Base-by-base conservation (phyloP, 257 asterid genomes). In the Cinchona pubescens region DNA sequence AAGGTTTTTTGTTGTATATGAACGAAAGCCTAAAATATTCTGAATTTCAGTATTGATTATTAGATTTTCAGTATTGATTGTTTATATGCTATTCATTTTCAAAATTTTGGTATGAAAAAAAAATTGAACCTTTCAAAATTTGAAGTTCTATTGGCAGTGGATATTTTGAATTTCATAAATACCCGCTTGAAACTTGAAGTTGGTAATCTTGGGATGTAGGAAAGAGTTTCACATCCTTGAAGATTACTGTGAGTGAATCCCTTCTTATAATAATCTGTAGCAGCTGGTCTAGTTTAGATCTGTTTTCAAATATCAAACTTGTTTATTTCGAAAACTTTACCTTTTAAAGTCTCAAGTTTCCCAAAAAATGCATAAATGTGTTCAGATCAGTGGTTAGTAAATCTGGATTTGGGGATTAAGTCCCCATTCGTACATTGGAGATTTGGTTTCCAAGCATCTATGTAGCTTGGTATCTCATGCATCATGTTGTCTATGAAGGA, bases 401-500 rank as follows among this genome's bases (percentile, higher is more conserved):
- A 56, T 27, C 35, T 43, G 40, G 53, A 30, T 63, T 23, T 43
- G 51, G 37, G 80, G 82, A 75, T 80, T 21, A 49, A 45, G 82
- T 55, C 59, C 75, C 63, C 64, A 74, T 77, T 16, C 34, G 58
- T 55, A 43, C 37, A 15, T 37, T 45, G 75, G 67, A 80, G 79
- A 80, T 25, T 42, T 42, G 82, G 78, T 79, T 81, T 81, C 82
- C 79, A 84, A 83, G 84, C 82, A 71, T 79, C 80, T 83, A 71
- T 82, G 81, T 81, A 85, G 81, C 85, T 79, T 83, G 88, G 81
- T 76, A 78, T 81, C 83, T 78, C 75, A 84, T 76, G 82, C 79
- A 79, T 86, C 88, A 72, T 92, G 80, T 87, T 85, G 82, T 88
- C 69, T 88, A 77, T 83, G 86, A 85, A 88, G 90, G 93, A 88